Evolutionary conservation across 106 monocot genomes (phyloP), one percentile per base, ranked within the genome.

Genomic region (Agapanthus africanus): DNA sequence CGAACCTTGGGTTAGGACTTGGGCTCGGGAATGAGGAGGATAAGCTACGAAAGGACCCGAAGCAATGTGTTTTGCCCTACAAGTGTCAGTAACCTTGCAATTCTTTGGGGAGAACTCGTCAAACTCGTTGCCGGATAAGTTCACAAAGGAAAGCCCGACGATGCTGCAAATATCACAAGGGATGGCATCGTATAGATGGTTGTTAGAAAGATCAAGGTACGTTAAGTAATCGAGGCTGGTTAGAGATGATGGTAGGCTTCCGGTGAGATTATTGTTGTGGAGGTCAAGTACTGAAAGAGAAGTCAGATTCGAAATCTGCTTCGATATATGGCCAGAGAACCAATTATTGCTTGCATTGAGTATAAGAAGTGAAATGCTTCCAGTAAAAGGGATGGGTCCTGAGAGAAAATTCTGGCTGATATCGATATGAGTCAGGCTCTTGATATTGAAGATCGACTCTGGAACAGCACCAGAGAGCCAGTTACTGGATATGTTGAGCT

Each of bases 291-390:
- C 61, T 33, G 91, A 38, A 50, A 95, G 64, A 6, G 91, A 86
- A 25, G 95, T 86, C 36, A 95, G 78, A 41, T 88, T 88, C 0
- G 83, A 95, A 35, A 95, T 14, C n/a, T 70, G 73, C 9, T 74
- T 74, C 6, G 57, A 32, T 32, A 95, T 69, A 40, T 47, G 40
- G 50, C 95, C 86, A 13, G 83, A 79, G 70, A 95, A 84, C 36
- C 74, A 63, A 76, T 95, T 95, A 40, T 86, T 88, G 69, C 95
- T 95, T 18, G 78, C 91, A 72, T 95, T 95, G 60, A 95, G 71
- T 37, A 80, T 65, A 1, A 95, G 71, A 46, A 95, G 84, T 15
- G 91, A 82, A 57, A 77, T 86, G 47, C 63, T 50, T 16, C 38
- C 79, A 34, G 78, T 15, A 67, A 87, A 66, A 16, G 79, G 70